Evolutionary conservation across 345 rosid species (phyloP).

Genomic region (Eucalyptus camaldulensis): DNA sequence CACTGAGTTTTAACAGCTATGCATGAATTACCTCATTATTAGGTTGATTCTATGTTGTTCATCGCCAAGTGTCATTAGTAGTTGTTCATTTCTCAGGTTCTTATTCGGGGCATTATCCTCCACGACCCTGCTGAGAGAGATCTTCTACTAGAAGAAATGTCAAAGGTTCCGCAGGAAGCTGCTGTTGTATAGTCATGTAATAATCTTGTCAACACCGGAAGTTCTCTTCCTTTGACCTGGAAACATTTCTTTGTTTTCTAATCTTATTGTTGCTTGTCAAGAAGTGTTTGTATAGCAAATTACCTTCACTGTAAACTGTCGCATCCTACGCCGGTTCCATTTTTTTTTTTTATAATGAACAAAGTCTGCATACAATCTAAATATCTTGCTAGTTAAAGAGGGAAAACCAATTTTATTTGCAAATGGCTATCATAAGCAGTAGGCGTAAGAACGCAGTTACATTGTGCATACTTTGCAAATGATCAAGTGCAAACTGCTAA

Average conservation of each 20-base stretch:
- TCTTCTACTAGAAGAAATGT: not conserved
- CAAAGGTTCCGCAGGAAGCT: not conserved
- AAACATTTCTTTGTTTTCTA: not conserved
- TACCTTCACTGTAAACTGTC: accelerated
- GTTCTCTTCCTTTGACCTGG: not conserved
- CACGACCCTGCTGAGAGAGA: conserved; percentile 22
- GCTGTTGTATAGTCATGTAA: not conserved
- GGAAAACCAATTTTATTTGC: not conserved
- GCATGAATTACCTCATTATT: not conserved
- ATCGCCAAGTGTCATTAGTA: not conserved
- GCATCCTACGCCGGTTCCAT: accelerated
- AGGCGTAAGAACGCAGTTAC: not conserved
- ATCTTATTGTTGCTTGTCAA: not conserved
- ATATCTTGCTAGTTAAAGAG: not conserved
- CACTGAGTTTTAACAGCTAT: not conserved
- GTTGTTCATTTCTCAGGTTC: conserved; percentile 17
- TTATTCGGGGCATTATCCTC: conserved; percentile 45
- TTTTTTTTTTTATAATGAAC: not conserved
- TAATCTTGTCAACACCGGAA: not conserved
- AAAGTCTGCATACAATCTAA: not conserved
- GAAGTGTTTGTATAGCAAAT: not conserved
- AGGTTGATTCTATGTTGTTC: not conserved
- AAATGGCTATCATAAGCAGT: not conserved
- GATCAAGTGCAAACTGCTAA: not conserved
- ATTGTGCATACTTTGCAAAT: not conserved